Evolutionary conservation across 176 grass and related monocot species (phyloP).

Genomic region (Eragrostis curvula): DNA sequence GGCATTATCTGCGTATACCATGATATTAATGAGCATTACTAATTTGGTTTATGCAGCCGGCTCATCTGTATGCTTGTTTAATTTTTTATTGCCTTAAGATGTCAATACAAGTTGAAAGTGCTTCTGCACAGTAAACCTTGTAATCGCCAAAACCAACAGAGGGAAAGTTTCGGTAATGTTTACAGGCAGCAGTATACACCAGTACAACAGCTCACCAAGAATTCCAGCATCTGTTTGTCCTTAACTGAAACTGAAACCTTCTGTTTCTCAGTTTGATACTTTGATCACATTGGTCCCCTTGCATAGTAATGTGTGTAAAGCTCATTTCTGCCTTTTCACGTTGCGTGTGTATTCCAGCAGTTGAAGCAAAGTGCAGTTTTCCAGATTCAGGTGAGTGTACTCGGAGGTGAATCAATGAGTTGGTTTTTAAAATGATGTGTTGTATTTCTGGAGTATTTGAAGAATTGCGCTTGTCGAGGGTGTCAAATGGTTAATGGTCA

Average conservation of each 20-base stretch:
- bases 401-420: neutral
- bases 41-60: neutral
- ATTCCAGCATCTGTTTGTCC: neutral
- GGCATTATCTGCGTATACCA: neutral
- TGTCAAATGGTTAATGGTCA: neutral
- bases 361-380: too few relatives aligned
- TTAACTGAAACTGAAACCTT: neutral
- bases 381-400: too few relatives aligned
- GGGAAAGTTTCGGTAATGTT: neutral
- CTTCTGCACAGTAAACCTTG: neutral
- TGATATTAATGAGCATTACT: neutral
- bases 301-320: conserved; percentile 13
- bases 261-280: conserved; percentile 9
- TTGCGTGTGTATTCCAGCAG: too few relatives aligned
- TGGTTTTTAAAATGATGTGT: conserved; percentile 16
- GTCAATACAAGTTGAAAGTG: neutral
- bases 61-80: neutral
- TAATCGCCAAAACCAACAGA: neutral
- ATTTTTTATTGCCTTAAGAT: neutral
- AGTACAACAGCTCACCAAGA: neutral
- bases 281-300: neutral
- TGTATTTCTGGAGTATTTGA: neutral
- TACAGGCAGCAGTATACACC: neutral
- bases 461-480: neutral
- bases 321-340: neutral